Conservation (phyloP, 345 rosid species). For the Moringa oleifera region DNA sequence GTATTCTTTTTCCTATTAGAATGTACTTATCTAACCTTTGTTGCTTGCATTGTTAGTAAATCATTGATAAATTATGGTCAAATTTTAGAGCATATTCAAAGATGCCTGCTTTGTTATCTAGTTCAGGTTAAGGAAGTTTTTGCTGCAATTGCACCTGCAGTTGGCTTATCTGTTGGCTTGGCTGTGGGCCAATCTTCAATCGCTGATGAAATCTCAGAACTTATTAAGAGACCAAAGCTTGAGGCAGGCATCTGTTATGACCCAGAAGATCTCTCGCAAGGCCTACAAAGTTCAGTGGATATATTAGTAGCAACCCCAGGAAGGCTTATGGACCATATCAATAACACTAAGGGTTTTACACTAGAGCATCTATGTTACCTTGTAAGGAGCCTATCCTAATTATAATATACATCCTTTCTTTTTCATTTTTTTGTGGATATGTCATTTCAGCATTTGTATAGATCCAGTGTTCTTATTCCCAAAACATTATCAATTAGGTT, state of each 20-base stretch:
- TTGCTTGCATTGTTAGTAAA: neutral
- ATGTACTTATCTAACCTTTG: no score
- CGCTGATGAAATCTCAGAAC: conserved; percentile 75
- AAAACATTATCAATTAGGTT: neutral
- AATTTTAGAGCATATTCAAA: neutral
- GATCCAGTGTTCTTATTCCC: no score
- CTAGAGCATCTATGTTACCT: conserved; percentile 93
- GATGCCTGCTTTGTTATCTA: conserved; percentile 11
- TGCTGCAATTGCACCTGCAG: conserved; percentile 82
- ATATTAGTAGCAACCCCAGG: conserved; percentile 97
- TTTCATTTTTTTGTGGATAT: no score
- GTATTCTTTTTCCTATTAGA: no score
- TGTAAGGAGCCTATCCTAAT: conserved; percentile 36
- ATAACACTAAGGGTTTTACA: conserved; percentile 78
- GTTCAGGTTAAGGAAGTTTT: conserved; percentile 87
- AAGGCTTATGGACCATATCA: conserved; percentile 96
- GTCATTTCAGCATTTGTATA: no score
- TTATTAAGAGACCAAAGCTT: conserved; percentile 62
- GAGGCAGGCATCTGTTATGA: conserved; percentile 90
- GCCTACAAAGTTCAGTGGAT: conserved; percentile 72
- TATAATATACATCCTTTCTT: neutral
- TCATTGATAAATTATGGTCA: neutral
- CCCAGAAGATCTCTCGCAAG: conserved; percentile 45
- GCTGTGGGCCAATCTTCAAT: conserved; percentile 95
- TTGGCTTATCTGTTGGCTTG: conserved; percentile 90